phyloP scores from a whole-genome alignment of 441 rosid species.

The Biscutella laevigata region DNA sequence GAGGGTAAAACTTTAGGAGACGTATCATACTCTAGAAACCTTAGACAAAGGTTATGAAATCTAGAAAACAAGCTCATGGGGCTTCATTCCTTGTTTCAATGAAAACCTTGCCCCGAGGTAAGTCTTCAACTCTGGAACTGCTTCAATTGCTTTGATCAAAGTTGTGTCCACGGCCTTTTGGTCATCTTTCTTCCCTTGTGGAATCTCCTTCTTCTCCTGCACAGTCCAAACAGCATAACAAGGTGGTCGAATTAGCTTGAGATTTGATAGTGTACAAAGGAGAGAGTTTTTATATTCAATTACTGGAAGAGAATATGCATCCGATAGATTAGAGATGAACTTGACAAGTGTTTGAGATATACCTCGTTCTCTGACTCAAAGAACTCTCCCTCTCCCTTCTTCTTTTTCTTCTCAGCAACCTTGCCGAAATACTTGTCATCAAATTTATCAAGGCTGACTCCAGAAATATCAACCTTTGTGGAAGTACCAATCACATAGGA shows the following conservation, averaged over 20 bases:
- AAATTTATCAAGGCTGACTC: constrained; percentile 28
- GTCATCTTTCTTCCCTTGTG: constrained; percentile 39
- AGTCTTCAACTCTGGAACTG: constrained; percentile 34
- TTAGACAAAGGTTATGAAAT: background rate
- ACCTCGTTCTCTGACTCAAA: constrained; percentile 41
- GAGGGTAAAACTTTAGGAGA: background rate
- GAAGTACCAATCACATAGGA: constrained; percentile 70
- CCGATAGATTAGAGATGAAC: background rate
- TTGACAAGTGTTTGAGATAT: background rate
- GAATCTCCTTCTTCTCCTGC: constrained; percentile 35
- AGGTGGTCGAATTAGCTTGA: background rate
- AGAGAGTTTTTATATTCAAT: background rate
- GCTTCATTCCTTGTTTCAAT: constrained; percentile 52
- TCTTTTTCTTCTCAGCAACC: constrained; percentile 34
- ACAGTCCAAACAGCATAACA: background rate
- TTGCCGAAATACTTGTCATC: constrained; percentile 40
- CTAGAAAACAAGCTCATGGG: constrained; percentile 53
- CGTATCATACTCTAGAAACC: background rate
- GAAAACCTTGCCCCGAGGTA: constrained; percentile 49
- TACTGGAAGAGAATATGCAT: background rate
- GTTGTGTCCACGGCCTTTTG: constrained; percentile 34
- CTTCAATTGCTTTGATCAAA: constrained; percentile 39
- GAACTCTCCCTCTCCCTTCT: constrained; percentile 39
- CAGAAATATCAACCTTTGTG: constrained; percentile 55
- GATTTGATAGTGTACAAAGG: background rate